A percentile compares a stretch with the other conserved stretches of the same genome.
Evolutionary conservation across 306 rosid genomes (phyloP).

Genomic region (Herpetospermum pedunculosum): DNA sequence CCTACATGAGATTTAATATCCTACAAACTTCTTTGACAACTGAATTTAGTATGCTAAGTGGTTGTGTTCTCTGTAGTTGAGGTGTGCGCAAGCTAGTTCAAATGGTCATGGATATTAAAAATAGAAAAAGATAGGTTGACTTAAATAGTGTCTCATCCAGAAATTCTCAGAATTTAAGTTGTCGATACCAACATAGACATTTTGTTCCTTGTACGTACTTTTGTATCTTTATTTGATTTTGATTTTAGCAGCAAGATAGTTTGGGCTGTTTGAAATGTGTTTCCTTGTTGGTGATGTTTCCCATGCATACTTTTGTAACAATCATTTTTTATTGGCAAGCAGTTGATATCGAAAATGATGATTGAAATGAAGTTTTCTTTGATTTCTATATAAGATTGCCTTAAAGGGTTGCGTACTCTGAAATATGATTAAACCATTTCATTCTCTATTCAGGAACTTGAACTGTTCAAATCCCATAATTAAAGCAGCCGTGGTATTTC

Average conservation of each 20-base stretch:
- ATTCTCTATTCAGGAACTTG: constrained; percentile 56
- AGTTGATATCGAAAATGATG: not conserved
- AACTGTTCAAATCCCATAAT: constrained; percentile 76
- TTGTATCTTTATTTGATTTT: not conserved
- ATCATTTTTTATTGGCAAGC: not conserved
- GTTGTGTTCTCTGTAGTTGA: too few relatives aligned
- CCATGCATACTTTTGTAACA: not conserved
- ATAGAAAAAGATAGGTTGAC: too few relatives aligned
- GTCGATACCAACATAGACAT: not conserved
- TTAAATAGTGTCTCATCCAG: too few relatives aligned
- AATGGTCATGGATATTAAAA: too few relatives aligned
- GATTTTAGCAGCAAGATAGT: not conserved
- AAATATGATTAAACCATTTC: not conserved
- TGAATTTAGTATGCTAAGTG: too few relatives aligned
- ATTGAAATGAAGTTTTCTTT: not conserved
- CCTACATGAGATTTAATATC: too few relatives aligned
- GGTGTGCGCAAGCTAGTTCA: too few relatives aligned
- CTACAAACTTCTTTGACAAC: too few relatives aligned
- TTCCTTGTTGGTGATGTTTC: not conserved
- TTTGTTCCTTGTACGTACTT: not conserved
- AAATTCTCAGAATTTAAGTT: too few relatives aligned
- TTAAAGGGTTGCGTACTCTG: not conserved
- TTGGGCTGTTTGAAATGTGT: not conserved
- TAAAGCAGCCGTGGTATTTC: constrained; percentile 83
- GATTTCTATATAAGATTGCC: not conserved